Percentiles rank a stretch among this genome's conserved stretches.
phyloP scores from a whole-genome alignment of 495 filamentous ascomycete genomes.

The Penicillium simplicissimum region DNA sequence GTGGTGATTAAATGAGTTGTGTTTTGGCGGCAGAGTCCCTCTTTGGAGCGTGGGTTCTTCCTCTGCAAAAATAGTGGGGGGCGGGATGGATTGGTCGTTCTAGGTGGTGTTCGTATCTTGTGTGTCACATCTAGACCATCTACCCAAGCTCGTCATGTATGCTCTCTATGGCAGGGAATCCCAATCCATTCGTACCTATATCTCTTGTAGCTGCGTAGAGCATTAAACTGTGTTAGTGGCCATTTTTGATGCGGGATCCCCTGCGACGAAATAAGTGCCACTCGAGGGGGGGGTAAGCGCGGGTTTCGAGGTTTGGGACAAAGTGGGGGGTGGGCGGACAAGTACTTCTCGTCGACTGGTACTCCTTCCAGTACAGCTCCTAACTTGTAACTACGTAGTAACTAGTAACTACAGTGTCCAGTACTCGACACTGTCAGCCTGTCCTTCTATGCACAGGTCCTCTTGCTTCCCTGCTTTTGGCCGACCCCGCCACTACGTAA shows the following conservation, averaged over 20 bases:
- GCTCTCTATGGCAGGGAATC: constrained; percentile 13
- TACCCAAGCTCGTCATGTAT: constrained; percentile 29
- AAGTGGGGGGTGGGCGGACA: neutral
- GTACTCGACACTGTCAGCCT: no score
- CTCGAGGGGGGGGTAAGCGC: neutral
- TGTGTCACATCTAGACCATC: constrained; percentile 33
- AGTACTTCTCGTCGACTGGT: no score
- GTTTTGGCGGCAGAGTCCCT: constrained; percentile 20
- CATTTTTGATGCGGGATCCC: neutral
- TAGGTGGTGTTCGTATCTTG: constrained; percentile 20
- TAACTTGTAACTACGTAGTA: no score
- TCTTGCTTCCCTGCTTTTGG: neutral
- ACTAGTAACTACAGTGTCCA: no score
- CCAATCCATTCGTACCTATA: neutral
- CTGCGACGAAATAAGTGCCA: neutral
- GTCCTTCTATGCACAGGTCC: neutral
- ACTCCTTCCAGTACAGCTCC: no score
- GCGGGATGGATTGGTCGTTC: constrained; percentile 13
- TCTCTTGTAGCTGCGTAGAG: neutral
- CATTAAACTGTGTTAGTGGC: neutral
- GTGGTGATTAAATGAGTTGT: constrained; percentile 56
- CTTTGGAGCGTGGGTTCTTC: constrained; percentile 17
- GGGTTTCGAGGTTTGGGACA: neutral
- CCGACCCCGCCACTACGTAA: neutral
- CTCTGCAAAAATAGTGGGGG: neutral